Base-by-base conservation (phyloP, 75 land plant species). In the Chamaecyparis obtusa region DNA sequence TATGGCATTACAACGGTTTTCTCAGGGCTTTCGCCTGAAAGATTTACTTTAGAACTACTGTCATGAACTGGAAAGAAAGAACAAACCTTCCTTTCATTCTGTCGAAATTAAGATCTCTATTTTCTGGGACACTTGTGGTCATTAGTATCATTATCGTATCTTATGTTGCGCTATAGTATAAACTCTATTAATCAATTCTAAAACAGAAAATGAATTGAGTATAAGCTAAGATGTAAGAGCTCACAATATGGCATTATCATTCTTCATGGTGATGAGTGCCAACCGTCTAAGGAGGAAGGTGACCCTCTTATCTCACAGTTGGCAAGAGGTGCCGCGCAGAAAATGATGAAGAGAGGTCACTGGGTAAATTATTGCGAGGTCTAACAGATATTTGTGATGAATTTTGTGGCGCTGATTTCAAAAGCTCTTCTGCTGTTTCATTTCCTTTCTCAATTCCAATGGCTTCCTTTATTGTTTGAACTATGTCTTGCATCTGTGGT, bases 401-500 rank as follows among this genome's bases (percentile, higher is more conserved):
- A 79, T 41, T 9, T 41, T 37, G 19, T 77, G 79, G 17, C 79
- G 37, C 11, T 78, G 81, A 1, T 39, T 8, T 24, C 3, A 21
- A 21, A 79, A 21, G 16, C 43, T 8, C 82, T 41, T 79, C 48
- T 79, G 48, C 21, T 1, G 82, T 79, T 84, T 87, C 86, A 69
- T 9, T 83, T 54, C 92, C 89, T 37, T 77, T 90, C 76, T 93
- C 94, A 35, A 92, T 90, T 88, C 84, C 90, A 78, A 90, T 88
- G 11, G 94, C 93, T 46, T 93, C 94, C 86, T 92, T 93, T 72
- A 92, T 92, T 1, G 94, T 92, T 33, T 89, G 77, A 36, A 92
- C 87, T 37, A 94, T 74, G 30, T 91, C 93, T 77, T 91, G 92
- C 95, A 94, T 94, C 17, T 57, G 87, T 75, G 95, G 95, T 85